Base-by-base conservation (phyloP, 805 yeast species). In the Spathaspora boniae region DNA sequence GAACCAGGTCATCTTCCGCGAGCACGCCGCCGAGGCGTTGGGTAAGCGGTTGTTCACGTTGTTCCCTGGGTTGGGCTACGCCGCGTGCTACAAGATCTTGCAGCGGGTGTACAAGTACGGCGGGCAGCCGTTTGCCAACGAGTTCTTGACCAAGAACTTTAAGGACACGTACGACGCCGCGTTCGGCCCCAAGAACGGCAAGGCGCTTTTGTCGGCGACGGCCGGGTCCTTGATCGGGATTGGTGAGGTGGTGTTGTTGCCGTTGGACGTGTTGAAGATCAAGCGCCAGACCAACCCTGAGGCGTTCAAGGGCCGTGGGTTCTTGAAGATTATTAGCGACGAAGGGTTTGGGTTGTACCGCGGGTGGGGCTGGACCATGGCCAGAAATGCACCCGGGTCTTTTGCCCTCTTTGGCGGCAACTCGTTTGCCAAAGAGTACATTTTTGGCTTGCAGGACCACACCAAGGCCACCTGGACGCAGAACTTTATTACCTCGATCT, bases 361-460 rank as follows among this genome's bases (percentile, higher is more conserved):
- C 60, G 99, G 99, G 47, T 89, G 97, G 95, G 98, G 97, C 40
- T 93, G 99, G 99, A 93, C 99, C 41, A 95, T 95, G 50, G 99
- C 99, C 29, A 83, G 99, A 77, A 93, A 93, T 60, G 97, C 98
- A 2, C 99, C 99, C 25, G 99, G 99, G 41, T 87, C 96, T 2
- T 93, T 93, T 57, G 96, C 98, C 12, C 72, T 93, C 39, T 93
- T 93, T 50, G 99, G 99, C 50, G 99, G 98, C 67, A 88, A 91
- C 57, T 96, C 99, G 11, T 93, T 93, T 59, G 98, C 98, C 43
- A 93, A 93, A 69, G 99, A 93, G 68, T 93, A 86, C 68, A 77
- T 93, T 41, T 79, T 87, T 51, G 89, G 89, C 11, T 74, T 93
- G 53, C 56, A 71, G 48, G 98, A 93, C 67, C 88, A 93, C 70